Percentiles rank a stretch among this genome's conserved stretches.
Evolutionary conservation across 352 stramenopile genomes (phyloP).

Genomic region (Globisporangium heterothallicum): DNA sequence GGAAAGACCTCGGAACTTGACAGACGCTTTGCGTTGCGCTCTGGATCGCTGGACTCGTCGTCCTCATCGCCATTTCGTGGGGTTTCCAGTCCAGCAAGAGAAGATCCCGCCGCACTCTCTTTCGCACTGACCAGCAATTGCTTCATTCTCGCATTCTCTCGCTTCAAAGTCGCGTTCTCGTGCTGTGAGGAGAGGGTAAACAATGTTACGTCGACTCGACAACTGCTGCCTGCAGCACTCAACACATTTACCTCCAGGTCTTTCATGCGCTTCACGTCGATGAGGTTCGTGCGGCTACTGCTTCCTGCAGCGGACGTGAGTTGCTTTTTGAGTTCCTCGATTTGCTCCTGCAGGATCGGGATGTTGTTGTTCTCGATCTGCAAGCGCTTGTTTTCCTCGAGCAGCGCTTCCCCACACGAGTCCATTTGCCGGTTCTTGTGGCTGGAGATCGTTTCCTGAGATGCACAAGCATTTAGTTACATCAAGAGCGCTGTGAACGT

Average conservation of each 20-base stretch:
- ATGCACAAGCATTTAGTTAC: neutral
- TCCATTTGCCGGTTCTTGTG: constrained; percentile 55
- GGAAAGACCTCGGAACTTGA: constrained; percentile 7
- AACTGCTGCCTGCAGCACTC: neutral
- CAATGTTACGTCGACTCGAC: neutral
- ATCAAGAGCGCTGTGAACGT: neutral
- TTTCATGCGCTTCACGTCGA: constrained; percentile 28
- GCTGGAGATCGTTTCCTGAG: constrained; percentile 44
- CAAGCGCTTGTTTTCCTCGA: constrained; percentile 60
- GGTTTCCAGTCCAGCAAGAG: neutral
- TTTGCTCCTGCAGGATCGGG: constrained; percentile 67
- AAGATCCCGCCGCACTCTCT: constrained; percentile 4
- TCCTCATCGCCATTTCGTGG: constrained; percentile 2
- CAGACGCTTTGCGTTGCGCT: constrained; percentile 7
- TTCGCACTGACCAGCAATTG: constrained; percentile 24
- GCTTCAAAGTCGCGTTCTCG: constrained; percentile 43
- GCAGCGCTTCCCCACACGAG: constrained; percentile 35
- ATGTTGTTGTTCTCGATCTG: constrained; percentile 86
- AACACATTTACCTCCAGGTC: constrained; percentile 33
- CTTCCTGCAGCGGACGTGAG: constrained; percentile 9
- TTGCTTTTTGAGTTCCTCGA: constrained; percentile 60
- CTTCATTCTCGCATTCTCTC: constrained; percentile 38
- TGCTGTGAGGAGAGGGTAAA: too few species aligned
- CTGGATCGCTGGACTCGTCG: neutral
- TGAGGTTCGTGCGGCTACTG: neutral